A percentile compares a stretch with the other conserved stretches of the same genome.
These are phyloP conservation scores for Thuja plicata DNA, from an alignment of 83 land plant species.

Conservation along the genomic window DNA sequence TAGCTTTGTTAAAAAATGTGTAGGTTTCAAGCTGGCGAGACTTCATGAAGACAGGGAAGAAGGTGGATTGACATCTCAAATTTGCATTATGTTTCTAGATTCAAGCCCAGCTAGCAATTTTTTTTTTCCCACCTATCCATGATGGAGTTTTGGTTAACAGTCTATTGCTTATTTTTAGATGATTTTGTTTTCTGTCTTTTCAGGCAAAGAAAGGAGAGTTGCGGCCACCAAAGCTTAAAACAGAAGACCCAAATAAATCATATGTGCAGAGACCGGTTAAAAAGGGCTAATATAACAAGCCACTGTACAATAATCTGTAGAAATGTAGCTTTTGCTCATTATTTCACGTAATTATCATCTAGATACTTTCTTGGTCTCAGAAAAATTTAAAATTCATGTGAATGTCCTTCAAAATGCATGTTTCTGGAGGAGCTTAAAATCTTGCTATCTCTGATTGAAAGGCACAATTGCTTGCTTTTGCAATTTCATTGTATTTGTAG, in stretches of 20 bases:
- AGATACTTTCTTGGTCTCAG: not conserved
- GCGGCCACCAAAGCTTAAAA: slow-evolving; percentile 97
- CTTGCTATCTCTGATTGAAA: not conserved
- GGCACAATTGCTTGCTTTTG: not conserved
- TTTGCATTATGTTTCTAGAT: not conserved
- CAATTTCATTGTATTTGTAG: not conserved
- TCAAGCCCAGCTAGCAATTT: not conserved
- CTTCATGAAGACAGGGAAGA: slow-evolving; percentile 96
- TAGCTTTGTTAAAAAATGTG: not conserved
- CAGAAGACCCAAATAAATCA: slow-evolving; percentile 99
- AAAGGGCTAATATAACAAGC: slow-evolving; percentile 44
- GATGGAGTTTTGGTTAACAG: not conserved
- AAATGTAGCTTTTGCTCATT: not conserved
- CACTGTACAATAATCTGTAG: not conserved
- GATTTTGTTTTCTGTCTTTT: not conserved
- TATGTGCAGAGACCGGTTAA: slow-evolving; percentile 99
- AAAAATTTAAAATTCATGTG: not conserved
- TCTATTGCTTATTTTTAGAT: slow-evolving; percentile 1
- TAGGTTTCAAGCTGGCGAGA: slow-evolving; percentile 99
- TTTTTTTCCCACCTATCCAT: not conserved
- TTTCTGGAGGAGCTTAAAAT: not conserved
- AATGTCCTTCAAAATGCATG: not conserved
- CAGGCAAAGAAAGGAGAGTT: slow-evolving; percentile 93
- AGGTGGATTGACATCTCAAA: slow-evolving; percentile 37
- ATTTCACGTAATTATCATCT: not conserved